Conservation (phyloP, 495 filamentous ascomycete genomes). For the Penicillium bialowiezense region DNA sequence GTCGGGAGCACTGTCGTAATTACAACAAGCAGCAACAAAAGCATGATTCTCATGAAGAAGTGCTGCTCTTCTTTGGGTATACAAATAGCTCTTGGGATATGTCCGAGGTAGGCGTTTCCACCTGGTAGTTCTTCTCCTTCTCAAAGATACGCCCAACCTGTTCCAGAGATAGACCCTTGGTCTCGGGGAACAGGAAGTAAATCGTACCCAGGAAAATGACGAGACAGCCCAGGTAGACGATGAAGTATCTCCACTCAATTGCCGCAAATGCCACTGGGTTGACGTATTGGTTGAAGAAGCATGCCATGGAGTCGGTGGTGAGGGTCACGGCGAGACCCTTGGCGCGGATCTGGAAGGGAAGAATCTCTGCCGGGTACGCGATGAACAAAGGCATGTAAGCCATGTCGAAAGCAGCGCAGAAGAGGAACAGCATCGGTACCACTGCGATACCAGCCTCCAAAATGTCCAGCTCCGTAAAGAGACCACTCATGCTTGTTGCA, state of each 20-base stretch:
- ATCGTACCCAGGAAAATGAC: slow-evolving; percentile 55
- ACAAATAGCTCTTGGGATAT: slow-evolving; percentile 4
- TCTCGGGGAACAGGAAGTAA: slow-evolving; percentile 65
- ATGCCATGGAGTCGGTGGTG: slow-evolving; percentile 53
- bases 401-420: slow-evolving; percentile 54
- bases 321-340: slow-evolving; percentile 67
- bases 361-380: slow-evolving; percentile 61
- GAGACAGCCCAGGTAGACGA: slow-evolving; percentile 53
- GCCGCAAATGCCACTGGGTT: slow-evolving; percentile 53
- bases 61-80: slow-evolving; percentile 2
- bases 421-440: slow-evolving; percentile 61
- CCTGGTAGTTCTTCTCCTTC: neutral
- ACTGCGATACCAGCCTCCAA: slow-evolving; percentile 49
- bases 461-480: slow-evolving; percentile 47
- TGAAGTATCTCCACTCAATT: slow-evolving; percentile 53
- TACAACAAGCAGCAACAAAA: slow-evolving; percentile 12
- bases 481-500: slow-evolving; percentile 50
- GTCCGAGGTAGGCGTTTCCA: neutral
- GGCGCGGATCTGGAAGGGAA: slow-evolving; percentile 63
- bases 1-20: slow-evolving; percentile 10
- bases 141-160: slow-evolving; percentile 59
- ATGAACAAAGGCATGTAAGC: slow-evolving; percentile 60
- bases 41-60: slow-evolving; percentile 4
- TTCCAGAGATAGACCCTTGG: slow-evolving; percentile 58
- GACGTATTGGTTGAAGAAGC: slow-evolving; percentile 53